Evolutionary conservation across 1,284 basidiomycete species (phyloP).

Genomic region (Puccinia coronata): DNA sequence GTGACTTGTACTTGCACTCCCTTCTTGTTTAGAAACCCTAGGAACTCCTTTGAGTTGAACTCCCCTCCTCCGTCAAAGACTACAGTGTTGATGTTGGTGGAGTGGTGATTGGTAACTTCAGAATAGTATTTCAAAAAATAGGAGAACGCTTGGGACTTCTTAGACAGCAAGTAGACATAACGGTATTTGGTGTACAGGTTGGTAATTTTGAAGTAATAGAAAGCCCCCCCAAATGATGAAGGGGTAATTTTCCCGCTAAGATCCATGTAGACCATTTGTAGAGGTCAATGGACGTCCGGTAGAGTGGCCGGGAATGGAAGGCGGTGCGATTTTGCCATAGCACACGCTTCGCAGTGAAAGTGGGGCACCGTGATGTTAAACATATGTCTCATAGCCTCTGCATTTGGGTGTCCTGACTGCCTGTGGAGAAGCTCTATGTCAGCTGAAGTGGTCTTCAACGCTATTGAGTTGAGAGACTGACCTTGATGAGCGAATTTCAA

Average conservation of each 20-base stretch:
- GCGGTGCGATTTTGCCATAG: neutral
- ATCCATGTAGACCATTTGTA: conserved; percentile 16
- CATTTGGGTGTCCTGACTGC: neutral
- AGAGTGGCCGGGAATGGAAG: neutral
- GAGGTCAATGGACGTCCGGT: neutral
- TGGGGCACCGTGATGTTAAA: neutral
- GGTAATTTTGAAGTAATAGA: conserved; percentile 40
- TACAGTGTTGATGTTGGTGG: neutral
- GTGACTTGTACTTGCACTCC: neutral
- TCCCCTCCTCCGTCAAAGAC: conserved; percentile 21
- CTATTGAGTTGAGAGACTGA: neutral
- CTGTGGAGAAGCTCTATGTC: neutral
- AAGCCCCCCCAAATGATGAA: neutral
- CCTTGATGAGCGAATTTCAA: neutral
- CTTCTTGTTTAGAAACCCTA: neutral
- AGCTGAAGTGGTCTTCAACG: neutral
- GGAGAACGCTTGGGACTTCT: neutral
- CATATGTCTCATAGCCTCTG: neutral
- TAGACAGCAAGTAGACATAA: neutral
- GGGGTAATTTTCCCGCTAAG: conserved; percentile 36
- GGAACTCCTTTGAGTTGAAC: conserved; percentile 1
- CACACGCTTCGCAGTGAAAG: neutral
- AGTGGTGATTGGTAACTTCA: neutral
- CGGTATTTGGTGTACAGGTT: neutral
- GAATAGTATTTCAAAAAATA: neutral